A percentile compares a stretch with the other conserved stretches of the same genome.
phyloP scores from a whole-genome alignment of 176 grass and related monocot species.

The Oryza punctata region DNA sequence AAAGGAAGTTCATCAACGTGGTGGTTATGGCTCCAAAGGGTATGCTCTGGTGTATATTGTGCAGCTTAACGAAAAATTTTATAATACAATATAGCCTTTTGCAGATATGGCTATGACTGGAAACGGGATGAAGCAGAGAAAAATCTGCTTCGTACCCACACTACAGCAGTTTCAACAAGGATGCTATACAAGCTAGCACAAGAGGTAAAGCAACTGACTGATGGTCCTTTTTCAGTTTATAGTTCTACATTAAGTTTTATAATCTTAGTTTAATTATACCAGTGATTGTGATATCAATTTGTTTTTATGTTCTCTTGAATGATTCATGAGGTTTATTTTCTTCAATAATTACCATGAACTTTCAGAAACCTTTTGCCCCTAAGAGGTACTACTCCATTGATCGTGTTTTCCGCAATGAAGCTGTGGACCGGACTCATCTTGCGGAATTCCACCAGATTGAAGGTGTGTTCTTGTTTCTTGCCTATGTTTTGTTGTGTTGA shows the following conservation, averaged over 20 bases:
- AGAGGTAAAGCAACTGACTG: conserved; percentile 51
- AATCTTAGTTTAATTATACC: conserved; percentile 24
- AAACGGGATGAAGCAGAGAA: conserved; percentile 96
- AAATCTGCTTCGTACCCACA: conserved; percentile 93
- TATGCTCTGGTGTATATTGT: conserved; percentile 45
- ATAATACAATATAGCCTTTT: conserved; percentile 35
- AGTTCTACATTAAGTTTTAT: neutral
- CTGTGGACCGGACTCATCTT: conserved; percentile 94
- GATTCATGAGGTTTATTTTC: conserved; percentile 8
- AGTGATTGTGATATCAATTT: conserved; percentile 1
- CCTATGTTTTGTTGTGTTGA: conserved; percentile 7
- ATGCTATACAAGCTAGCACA: conserved; percentile 95
- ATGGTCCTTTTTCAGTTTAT: neutral
- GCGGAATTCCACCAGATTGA: conserved; percentile 99
- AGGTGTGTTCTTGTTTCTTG: conserved; percentile 46
- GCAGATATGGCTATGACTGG: conserved; percentile 97
- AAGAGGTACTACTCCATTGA: conserved; percentile 98
- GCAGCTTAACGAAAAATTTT: conserved; percentile 8
- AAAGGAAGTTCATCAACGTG: conserved; percentile 78
- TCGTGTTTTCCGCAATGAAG: conserved; percentile 95
- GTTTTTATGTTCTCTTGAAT: conserved; percentile 17
- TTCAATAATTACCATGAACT: neutral
- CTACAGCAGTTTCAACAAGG: conserved; percentile 96
- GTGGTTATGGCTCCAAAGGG: conserved; percentile 94
- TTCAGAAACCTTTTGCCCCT: conserved; percentile 78